Evolutionary conservation across 1,284 basidiomycete species (phyloP).

Genomic region (Apiotrichum akiyoshidainum): DNA sequence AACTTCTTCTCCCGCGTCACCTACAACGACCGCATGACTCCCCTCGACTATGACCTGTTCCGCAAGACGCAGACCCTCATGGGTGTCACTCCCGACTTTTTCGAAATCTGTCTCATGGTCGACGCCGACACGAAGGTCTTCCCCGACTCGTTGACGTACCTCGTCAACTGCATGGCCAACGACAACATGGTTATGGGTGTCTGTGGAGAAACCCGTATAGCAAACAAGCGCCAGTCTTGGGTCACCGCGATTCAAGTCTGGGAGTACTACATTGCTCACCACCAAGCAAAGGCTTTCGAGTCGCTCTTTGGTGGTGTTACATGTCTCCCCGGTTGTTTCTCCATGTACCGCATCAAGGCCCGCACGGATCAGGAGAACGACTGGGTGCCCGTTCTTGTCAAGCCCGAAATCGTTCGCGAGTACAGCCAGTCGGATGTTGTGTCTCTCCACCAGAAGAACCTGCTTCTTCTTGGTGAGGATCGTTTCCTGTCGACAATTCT

Average conservation of each 20-base stretch:
- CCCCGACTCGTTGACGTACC: constrained; percentile 75
- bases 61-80: constrained; percentile 93
- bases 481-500: constrained; percentile 95
- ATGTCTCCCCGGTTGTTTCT: constrained; percentile 98
- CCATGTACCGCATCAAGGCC: constrained; percentile 98
- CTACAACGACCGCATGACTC: constrained; percentile 97
- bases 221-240: constrained; percentile 97
- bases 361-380: constrained; percentile 81
- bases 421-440: constrained; percentile 92
- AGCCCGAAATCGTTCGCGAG: constrained; percentile 95
- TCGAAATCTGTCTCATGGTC: constrained; percentile 97
- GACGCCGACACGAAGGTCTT: constrained; percentile 96
- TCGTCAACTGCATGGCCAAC: constrained; percentile 97
- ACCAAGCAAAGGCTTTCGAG: constrained; percentile 96
- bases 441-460: constrained; percentile 96
- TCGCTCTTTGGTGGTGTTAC: constrained; percentile 99
- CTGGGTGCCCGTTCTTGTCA: constrained; percentile 96
- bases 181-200: constrained; percentile 99
- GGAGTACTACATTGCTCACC: constrained; percentile 99
- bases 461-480: constrained; percentile 94
- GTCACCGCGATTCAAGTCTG: constrained; percentile 95
- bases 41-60: constrained; percentile 97
- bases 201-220: constrained; percentile 96
- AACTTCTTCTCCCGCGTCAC: constrained; percentile 99
- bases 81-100: constrained; percentile 99